Base-by-base conservation (phyloP, 2,329 filamentous ascomycete species). In the Pseudocercospora crystallina region DNA sequence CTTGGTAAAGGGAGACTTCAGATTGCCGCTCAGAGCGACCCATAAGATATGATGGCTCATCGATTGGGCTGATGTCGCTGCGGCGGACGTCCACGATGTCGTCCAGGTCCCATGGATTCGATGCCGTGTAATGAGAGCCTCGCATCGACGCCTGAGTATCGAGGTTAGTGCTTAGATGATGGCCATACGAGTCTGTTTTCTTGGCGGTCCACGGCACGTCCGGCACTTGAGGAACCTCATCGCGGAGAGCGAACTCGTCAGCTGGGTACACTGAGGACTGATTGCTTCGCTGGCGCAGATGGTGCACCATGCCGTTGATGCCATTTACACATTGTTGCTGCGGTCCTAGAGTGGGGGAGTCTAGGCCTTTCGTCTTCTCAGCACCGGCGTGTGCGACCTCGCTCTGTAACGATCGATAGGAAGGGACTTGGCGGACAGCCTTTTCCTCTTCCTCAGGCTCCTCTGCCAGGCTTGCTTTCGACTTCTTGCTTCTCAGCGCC, bases 341-440 rank as follows among this genome's bases (percentile, higher is more conserved):
- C 0, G 87, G 85, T 2, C 87, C 87, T 5, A 96, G 73, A 0
- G 89, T 95, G 0, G 91, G 90, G 0, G 90, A 95, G 62, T 95
- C 89, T 14, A 73, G 5, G 52, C 48, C 31, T 61, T 63, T 15
- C 62, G 33, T 13, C 14, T 17, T 5, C 4, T 33, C 57, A 2
- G 53, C 33, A 15, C 63, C 47, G 29, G 58, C 57, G 47, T 61
- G 56, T 1, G 57, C 49, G 5, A 52, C 50, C 34, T 60, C 56
- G 14, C 35, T 54, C 11, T 47, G 53, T 40, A 62, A 43, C 7
- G 57, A 58, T 7, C 33, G 47, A 14, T 54, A 48, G 4, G 62
- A 59, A 5, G 52, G 26, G 13, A 45, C 46, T 4, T 53, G 53
- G n/a, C 36, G 36, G 15, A 59, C 31, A 34, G 53, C 46, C 43